These are phyloP conservation scores for Pseudopyricularia javanii DNA, from an alignment of 2,329 filamentous ascomycete species.

Conservation along the genomic window DNA sequence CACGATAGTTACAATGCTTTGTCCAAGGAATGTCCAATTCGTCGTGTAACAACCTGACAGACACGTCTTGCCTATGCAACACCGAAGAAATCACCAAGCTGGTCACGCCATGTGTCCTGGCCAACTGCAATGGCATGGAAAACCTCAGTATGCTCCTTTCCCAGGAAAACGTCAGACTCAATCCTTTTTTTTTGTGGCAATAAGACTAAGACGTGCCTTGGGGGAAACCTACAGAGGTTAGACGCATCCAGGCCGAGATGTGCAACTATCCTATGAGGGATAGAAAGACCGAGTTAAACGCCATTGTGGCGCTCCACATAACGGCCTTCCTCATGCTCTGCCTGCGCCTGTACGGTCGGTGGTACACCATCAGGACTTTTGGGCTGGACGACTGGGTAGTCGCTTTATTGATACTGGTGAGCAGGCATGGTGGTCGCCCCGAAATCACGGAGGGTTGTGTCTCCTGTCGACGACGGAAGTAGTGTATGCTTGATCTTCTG, in stretches of 20 bases:
- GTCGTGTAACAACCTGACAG: not conserved
- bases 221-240: slow-evolving; percentile 11
- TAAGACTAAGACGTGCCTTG: not conserved
- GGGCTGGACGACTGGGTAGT: slow-evolving; percentile 28
- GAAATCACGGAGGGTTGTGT: not conserved
- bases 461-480: not conserved
- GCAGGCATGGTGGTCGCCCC: not conserved
- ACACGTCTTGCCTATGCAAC: slow-evolving; percentile 1
- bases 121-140: slow-evolving; percentile 1
- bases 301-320: slow-evolving; percentile 21
- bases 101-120: not conserved
- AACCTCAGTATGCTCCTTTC: not conserved
- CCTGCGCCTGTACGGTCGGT: slow-evolving; percentile 23
- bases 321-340: slow-evolving; percentile 20
- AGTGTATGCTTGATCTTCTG: not conserved
- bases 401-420: slow-evolving; percentile 20
- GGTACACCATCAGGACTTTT: slow-evolving; percentile 16
- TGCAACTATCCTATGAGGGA: slow-evolving; percentile 19
- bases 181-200: not conserved
- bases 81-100: not conserved
- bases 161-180: not conserved
- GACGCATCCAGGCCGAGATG: slow-evolving; percentile 16
- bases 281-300: slow-evolving; percentile 17
- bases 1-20: not conserved
- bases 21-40: not conserved